phyloP scores from a whole-genome alignment of 208 protist species.

The Trypanosoma grayi region DNA sequence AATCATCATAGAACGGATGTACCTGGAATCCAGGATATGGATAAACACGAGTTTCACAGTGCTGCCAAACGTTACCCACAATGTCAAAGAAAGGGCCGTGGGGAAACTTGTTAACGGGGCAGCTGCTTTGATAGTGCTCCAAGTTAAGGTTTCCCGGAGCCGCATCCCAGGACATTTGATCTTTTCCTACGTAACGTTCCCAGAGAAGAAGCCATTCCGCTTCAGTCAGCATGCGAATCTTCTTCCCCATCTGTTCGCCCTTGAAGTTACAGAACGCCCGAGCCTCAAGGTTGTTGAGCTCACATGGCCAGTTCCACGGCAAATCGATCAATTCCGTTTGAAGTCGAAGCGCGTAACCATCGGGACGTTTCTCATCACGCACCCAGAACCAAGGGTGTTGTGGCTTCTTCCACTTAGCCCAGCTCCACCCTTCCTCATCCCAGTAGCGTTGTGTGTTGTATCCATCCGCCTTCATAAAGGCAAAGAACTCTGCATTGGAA shows the following conservation, averaged over 20 bases:
- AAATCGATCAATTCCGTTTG: slow-evolving; percentile 92
- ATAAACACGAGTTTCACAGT: slow-evolving; percentile 88
- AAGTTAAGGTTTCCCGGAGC: slow-evolving; percentile 89
- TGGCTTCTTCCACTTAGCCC: slow-evolving; percentile 91
- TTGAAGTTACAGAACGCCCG: slow-evolving; percentile 94
- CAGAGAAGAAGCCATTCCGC: slow-evolving; percentile 87
- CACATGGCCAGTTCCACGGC: slow-evolving; percentile 95
- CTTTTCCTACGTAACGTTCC: slow-evolving; percentile 76
- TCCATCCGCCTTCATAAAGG: slow-evolving; percentile 91
- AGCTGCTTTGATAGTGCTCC: slow-evolving; percentile 80
- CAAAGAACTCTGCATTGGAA: slow-evolving; percentile 94
- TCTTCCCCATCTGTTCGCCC: slow-evolving; percentile 70
- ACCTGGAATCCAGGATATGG: slow-evolving; percentile 91
- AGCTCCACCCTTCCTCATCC: slow-evolving; percentile 97
- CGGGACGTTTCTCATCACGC: slow-evolving; percentile 52
- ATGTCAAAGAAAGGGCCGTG: slow-evolving; percentile 91
- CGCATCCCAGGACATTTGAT: slow-evolving; percentile 71
- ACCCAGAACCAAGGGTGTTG: slow-evolving; percentile 94
- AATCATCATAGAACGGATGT: slow-evolving; percentile 96
- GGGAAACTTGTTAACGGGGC: slow-evolving; percentile 78
- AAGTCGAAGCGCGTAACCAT: slow-evolving; percentile 86
- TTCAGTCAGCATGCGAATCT: slow-evolving; percentile 88
- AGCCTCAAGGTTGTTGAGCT: slow-evolving; percentile 95
- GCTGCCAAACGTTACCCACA: slow-evolving; percentile 96
- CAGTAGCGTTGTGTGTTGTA: slow-evolving; percentile 92